Evolutionary conservation across 2,329 filamentous ascomycete genomes (phyloP), one percentile per base, ranked within the genome.

Genomic region (Huntiella abstrusa): DNA sequence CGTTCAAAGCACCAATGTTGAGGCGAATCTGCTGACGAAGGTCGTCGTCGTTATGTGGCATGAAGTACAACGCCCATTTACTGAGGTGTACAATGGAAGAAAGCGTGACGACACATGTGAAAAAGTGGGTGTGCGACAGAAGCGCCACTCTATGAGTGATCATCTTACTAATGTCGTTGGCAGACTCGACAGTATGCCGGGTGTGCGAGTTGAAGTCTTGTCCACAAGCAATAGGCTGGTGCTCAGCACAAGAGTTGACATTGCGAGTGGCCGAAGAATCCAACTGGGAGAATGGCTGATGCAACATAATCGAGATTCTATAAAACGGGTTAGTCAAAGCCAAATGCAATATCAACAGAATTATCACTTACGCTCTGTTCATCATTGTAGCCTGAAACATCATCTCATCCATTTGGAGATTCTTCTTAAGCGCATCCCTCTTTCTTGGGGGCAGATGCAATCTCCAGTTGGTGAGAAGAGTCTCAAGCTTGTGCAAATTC

Each of bases 371-470:
- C 66, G 70, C 70, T 51, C 74, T 64, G 32, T 65, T 70, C 55
- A 93, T 83, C 75, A 92, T 88, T 52, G 83, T 80, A 1, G 83
- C 86, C 59, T 92, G 84, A 62, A 94, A 93, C 61, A 94, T 77
- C 71, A 93, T 80, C 61, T 93, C 84, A 58, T 95, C 87, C 8
- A 87, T 68, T 45, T 75, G 70, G 32, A 83, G 79, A 53, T 80
- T 74, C 51, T 73, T 71, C 49, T 75, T 72, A 45, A 92, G 65
- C 12, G 83, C 68, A 51, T 83, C 73, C 47, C 69, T 69, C 62
- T 92, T 92, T 11, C 68, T 68, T 12, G 70, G 66, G 0, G 87
- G 86, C 1, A 94, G 66, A 55, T 91, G 81, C 41, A 88, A 71
- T 46, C 76, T 72, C 83, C 84, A 94, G 58, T 85, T 87, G 11